Conservation (phyloP, 1,139 yeast species). For the Magnusiomyces tetraspermus region DNA sequence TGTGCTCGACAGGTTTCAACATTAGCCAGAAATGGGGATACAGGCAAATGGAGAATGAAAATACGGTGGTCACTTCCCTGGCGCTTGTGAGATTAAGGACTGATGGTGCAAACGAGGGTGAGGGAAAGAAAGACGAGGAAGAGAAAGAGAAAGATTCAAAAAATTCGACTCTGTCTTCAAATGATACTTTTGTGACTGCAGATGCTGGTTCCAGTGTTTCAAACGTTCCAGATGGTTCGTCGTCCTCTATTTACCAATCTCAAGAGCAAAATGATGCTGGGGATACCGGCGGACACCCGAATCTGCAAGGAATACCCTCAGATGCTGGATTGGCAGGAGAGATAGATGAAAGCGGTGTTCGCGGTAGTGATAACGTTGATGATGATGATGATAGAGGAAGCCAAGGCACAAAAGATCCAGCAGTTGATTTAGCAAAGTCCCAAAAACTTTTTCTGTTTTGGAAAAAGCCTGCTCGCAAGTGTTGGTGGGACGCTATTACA, state of each 20-base stretch:
- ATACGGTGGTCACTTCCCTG: slow-evolving; percentile 76
- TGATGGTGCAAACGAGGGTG: slow-evolving; percentile 9
- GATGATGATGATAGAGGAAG: too few species aligned
- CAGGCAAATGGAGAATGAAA: slow-evolving; percentile 73
- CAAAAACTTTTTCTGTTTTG: slow-evolving; percentile 84
- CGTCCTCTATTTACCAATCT: too few species aligned
- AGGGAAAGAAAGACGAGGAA: not conserved
- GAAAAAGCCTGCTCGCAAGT: slow-evolving; percentile 97
- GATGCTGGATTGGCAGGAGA: too few species aligned
- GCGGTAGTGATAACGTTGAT: too few species aligned
- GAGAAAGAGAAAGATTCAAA: not conserved
- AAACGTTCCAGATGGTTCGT: too few species aligned
- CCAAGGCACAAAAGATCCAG: slow-evolving; percentile 1
- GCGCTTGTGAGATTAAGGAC: slow-evolving; percentile 57
- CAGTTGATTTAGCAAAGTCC: slow-evolving; percentile 36
- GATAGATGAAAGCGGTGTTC: too few species aligned
- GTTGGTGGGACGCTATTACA: slow-evolving; percentile 86
- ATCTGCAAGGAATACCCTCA: too few species aligned
- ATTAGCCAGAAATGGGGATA: slow-evolving; percentile 75
- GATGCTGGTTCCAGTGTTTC: too few species aligned
- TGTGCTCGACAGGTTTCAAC: slow-evolving; percentile 76
- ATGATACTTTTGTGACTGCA: too few species aligned
- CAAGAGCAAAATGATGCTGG: too few species aligned
- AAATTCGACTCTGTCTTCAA: too few species aligned
- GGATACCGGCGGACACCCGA: too few species aligned